Evolutionary conservation across 78 protist genomes (phyloP).

Genomic region (Monosiga brevicollis): DNA sequence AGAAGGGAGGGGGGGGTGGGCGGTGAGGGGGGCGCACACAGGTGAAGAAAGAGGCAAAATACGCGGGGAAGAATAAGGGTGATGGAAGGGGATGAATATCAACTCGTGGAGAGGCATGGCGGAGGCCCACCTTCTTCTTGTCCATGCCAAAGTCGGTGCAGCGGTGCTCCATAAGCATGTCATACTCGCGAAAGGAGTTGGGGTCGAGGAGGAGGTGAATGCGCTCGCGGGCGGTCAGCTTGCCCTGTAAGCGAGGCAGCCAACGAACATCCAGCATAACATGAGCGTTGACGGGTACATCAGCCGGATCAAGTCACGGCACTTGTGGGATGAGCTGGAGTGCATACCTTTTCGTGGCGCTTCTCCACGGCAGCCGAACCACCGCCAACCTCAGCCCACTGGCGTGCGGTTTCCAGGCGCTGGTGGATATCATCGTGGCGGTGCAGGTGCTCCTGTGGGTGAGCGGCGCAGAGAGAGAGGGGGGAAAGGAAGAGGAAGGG

Average conservation of each 20-base stretch:
- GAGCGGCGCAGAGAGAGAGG: neutral
- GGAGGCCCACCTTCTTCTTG: neutral
- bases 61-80: too few relatives aligned
- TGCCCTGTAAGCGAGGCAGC: conserved; percentile 35
- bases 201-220: conserved; percentile 75
- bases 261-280: neutral
- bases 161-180: conserved; percentile 78
- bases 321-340: neutral
- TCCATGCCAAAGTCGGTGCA: conserved; percentile 88
- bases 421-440: neutral
- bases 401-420: neutral
- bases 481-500: neutral
- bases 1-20: too few relatives aligned
- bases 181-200: conserved; percentile 79
- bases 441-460: neutral
- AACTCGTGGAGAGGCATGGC: too few relatives aligned
- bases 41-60: neutral
- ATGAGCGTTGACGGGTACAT: neutral
- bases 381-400: conserved; percentile 49
- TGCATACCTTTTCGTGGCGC: conserved; percentile 49
- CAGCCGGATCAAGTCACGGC: neutral
- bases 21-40: neutral
- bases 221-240: conserved; percentile 94
- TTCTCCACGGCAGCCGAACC: conserved; percentile 33
- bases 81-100: too few relatives aligned